These are phyloP conservation scores for Podospora fimiseda DNA, from an alignment of 495 filamentous ascomycete species.

Conservation along the genomic window DNA sequence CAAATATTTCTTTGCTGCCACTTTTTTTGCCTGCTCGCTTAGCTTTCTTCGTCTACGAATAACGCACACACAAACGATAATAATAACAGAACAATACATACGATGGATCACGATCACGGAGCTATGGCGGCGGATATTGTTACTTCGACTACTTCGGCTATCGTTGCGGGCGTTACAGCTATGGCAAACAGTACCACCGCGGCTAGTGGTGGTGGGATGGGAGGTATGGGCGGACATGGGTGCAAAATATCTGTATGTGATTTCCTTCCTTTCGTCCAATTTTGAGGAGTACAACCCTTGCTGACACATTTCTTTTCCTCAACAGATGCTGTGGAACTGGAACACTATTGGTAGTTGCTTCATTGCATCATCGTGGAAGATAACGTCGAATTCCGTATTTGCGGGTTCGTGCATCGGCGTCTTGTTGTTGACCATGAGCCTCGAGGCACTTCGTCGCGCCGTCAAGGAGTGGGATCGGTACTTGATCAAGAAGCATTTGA, in stretches of 20 bases:
- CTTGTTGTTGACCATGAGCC: conserved; percentile 52
- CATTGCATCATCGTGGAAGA: conserved; percentile 58
- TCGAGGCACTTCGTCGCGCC: conserved; percentile 58
- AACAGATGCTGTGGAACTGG: conserved; percentile 72
- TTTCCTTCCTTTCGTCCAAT: too few species aligned
- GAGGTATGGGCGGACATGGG: conserved; percentile 8
- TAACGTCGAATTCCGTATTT: conserved; percentile 55
- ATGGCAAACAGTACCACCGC: background rate
- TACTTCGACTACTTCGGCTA: background rate
- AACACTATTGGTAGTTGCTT: conserved; percentile 66
- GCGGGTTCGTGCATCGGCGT: conserved; percentile 67
- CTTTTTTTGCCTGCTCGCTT: too few species aligned
- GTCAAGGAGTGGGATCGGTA: conserved; percentile 56
- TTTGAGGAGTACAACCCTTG: background rate
- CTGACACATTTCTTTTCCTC: background rate
- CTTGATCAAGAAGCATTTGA: conserved; percentile 39
- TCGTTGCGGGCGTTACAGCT: background rate
- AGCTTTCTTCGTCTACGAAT: too few species aligned
- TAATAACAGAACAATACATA: too few species aligned
- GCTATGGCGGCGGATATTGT: background rate
- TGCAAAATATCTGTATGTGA: conserved; percentile 14
- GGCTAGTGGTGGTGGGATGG: conserved; percentile 2
- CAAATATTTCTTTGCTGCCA: too few species aligned
- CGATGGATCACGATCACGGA: conserved; percentile 8
- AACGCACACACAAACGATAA: too few species aligned